Evolutionary conservation across 2,329 filamentous ascomycete genomes (phyloP).

Genomic region (Talaromyces sp.): DNA sequence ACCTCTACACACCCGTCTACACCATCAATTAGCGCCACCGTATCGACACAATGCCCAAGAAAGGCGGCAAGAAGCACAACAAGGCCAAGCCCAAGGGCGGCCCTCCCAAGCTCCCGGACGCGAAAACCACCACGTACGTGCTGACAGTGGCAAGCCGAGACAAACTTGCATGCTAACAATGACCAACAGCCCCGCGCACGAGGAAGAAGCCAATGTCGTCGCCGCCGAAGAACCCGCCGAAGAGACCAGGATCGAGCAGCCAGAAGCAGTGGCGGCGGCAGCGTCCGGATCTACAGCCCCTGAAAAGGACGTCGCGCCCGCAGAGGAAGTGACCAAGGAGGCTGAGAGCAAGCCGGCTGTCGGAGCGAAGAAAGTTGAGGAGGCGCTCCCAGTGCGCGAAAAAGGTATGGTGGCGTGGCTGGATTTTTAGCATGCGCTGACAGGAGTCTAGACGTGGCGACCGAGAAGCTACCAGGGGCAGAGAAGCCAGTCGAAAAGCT

Average conservation of each 20-base stretch:
- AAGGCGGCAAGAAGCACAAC: slow-evolving; percentile 11
- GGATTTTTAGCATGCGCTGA: not conserved
- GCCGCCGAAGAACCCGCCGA: slow-evolving; percentile 3
- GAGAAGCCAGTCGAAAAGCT: not conserved
- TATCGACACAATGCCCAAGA: slow-evolving; percentile 8
- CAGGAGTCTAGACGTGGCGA: not conserved
- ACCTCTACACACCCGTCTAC: not conserved
- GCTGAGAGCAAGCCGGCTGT: not conserved
- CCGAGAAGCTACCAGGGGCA: not conserved
- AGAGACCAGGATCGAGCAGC: not conserved
- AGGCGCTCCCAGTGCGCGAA: slow-evolving; percentile 2
- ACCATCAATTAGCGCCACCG: not conserved
- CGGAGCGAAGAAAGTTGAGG: not conserved
- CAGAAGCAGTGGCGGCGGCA: not conserved
- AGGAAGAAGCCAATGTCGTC: slow-evolving; percentile 7
- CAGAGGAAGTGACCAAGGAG: not conserved
- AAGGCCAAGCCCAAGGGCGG: slow-evolving; percentile 9
- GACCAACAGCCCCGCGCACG: slow-evolving; percentile 2
- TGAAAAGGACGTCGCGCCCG: not conserved
- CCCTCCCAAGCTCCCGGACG: slow-evolving; percentile 8
- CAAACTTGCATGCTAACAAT: not conserved
- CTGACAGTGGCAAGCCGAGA: not conserved
- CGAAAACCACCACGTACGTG: slow-evolving; percentile 10
- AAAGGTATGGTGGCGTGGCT: not conserved
- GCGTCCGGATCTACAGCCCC: slow-evolving; percentile 1